Conservation (phyloP, 1,284 basidiomycete species). For the Entoloma clypeatum region DNA sequence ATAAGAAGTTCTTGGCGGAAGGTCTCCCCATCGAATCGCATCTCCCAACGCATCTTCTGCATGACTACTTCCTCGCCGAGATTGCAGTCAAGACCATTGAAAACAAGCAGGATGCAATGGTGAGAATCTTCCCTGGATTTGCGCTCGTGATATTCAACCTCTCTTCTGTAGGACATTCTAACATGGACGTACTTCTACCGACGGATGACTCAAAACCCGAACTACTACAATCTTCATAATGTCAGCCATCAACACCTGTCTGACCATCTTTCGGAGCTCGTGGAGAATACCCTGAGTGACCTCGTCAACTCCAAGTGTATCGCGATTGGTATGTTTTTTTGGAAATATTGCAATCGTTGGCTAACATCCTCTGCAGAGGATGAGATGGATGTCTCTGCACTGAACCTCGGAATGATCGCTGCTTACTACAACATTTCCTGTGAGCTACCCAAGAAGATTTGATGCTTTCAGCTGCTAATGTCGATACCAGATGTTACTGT, state of each 20-base stretch:
- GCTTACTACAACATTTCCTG: constrained; percentile 91
- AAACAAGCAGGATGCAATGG: constrained; percentile 96
- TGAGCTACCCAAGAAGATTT: constrained; percentile 32
- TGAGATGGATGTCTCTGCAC: constrained; percentile 88
- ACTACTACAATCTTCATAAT: constrained; percentile 93
- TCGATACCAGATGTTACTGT: constrained; percentile 76
- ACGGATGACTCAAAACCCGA: constrained; percentile 92
- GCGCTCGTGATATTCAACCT: constrained; percentile 23
- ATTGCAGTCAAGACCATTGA: constrained; percentile 98
- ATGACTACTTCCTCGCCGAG: constrained; percentile 98
- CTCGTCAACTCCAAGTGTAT: constrained; percentile 96
- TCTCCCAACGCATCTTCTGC: constrained; percentile 79
- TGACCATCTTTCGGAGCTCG: constrained; percentile 93
- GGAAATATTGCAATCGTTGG: neutral
- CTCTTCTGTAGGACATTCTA: constrained; percentile 67
- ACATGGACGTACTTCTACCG: constrained; percentile 98
- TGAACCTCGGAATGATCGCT: constrained; percentile 96
- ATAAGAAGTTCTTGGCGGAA: constrained; percentile 97
- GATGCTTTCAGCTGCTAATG: constrained; percentile 7
- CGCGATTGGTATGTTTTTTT: constrained; percentile 63
- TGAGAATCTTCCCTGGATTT: constrained; percentile 34
- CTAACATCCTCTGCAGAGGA: constrained; percentile 52
- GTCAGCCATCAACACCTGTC: constrained; percentile 91
- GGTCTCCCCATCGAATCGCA: constrained; percentile 98
- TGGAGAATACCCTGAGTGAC: constrained; percentile 90